Evolutionary conservation across 805 yeast genomes (phyloP).

Genomic region (Metschnikowia similis): DNA sequence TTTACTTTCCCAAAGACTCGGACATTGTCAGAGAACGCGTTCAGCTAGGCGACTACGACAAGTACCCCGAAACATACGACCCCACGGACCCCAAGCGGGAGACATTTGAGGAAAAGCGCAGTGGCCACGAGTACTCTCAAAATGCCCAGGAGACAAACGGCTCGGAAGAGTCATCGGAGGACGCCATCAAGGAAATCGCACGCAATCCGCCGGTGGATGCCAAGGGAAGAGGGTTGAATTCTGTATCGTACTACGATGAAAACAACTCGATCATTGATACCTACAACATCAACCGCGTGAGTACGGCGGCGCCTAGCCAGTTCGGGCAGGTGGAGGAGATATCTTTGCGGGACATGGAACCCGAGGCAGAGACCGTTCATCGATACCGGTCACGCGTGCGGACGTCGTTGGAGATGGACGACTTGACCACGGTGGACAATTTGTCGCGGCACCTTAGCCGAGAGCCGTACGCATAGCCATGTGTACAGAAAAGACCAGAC

Average conservation of each 20-base stretch:
- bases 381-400: constrained; percentile 22
- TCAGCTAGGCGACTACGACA: constrained; percentile 59
- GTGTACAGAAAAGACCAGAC: too few species aligned
- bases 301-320: constrained; percentile 31
- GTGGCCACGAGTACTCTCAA: neutral
- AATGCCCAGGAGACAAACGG: neutral
- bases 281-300: constrained; percentile 24
- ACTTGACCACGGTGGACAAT: constrained; percentile 30
- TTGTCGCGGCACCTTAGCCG: constrained; percentile 12
- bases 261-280: constrained; percentile 30
- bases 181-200: constrained; percentile 1
- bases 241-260: constrained; percentile 32
- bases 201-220: neutral
- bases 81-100: constrained; percentile 74
- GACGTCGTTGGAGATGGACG: constrained; percentile 37
- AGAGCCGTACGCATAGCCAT: neutral
- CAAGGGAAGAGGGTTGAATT: constrained; percentile 23
- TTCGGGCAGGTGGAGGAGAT: constrained; percentile 47
- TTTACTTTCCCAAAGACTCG: constrained; percentile 59
- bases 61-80: constrained; percentile 65
- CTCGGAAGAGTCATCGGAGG: neutral
- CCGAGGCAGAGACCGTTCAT: constrained; percentile 8
- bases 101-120: constrained; percentile 12
- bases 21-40: constrained; percentile 74
- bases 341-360: constrained; percentile 37